Evolutionary conservation across 1,139 yeast genomes (phyloP).

Genomic region (Pichia sp.): DNA sequence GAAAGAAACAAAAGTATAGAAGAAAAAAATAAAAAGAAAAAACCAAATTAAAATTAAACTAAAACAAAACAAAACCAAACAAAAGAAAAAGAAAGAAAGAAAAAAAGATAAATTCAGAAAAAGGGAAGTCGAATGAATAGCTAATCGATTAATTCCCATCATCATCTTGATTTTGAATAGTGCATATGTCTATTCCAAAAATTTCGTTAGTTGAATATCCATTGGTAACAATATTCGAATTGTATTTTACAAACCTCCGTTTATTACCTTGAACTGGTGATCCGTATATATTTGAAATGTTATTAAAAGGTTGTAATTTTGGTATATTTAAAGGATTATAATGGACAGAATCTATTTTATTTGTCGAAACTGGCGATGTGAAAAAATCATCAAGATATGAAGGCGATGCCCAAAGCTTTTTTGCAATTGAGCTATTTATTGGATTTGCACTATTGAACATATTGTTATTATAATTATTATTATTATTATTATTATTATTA

Average conservation of each 20-base stretch:
- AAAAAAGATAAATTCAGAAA: too few species aligned
- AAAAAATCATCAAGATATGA: conserved; percentile 62
- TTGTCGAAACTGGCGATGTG: conserved; percentile 40
- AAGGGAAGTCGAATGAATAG: too few species aligned
- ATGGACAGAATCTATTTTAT: neutral
- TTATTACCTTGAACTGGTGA: conserved; percentile 20
- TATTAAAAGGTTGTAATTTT: too few species aligned
- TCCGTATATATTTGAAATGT: conserved; percentile 12
- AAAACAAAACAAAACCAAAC: too few species aligned
- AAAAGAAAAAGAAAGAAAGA: too few species aligned
- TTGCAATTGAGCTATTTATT: conserved; percentile 2
- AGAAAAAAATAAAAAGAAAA: conserved; percentile 10
- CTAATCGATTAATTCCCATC: too few species aligned
- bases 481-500: neutral
- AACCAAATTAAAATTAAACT: neutral
- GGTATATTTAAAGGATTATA: conserved; percentile 12
- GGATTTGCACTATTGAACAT: conserved; percentile 1
- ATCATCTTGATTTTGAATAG: conserved; percentile 21
- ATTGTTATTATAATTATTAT: conserved; percentile 1
- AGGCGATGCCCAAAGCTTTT: conserved; percentile 46
- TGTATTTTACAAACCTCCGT: conserved; percentile 1
- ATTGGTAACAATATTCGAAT: conserved; percentile 2
- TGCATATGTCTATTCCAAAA: conserved; percentile 29
- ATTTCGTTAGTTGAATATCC: conserved; percentile 29
- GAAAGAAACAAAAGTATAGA: neutral